Percentiles rank a stretch among this genome's conserved stretches.
These are phyloP conservation scores for Chlamydomonas incerta DNA, from an alignment of 139 green algal species.

Conservation along the genomic window DNA sequence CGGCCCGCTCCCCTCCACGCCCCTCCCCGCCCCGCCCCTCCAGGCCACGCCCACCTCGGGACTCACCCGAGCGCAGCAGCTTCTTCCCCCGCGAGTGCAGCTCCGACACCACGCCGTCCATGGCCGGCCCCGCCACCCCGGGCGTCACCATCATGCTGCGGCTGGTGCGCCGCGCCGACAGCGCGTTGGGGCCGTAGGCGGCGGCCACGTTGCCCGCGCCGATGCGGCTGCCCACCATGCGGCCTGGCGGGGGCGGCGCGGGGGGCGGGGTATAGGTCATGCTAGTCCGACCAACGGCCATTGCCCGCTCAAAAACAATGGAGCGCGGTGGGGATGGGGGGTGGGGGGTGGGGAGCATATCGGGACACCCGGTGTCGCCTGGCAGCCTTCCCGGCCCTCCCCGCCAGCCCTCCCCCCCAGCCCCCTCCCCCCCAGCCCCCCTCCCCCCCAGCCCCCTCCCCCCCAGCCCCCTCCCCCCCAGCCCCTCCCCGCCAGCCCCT, in stretches of 20 bases:
- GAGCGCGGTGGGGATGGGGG: no score
- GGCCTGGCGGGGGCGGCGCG: not conserved
- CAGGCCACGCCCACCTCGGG: not conserved
- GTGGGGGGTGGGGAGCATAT: no score
- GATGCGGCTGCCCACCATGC: conserved; percentile 30
- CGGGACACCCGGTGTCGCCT: no score
- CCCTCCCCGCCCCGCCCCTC: no score
- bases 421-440: no score
- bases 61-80: conserved; percentile 45
- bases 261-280: no score
- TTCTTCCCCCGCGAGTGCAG: conserved; percentile 54
- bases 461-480: not conserved
- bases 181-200: not conserved
- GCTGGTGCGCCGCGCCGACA: conserved; percentile 48
- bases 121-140: conserved; percentile 3
- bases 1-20: not conserved
- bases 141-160: conserved; percentile 52
- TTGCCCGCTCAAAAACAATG: no score
- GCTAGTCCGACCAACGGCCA: no score
- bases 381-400: no score
- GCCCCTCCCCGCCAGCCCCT: no score
- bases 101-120: conserved; percentile 17
- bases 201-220: conserved; percentile 19
- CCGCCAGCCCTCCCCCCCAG: no score
- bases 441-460: no score